Percentiles rank a stretch among this genome's conserved stretches.
These are phyloP conservation scores for Ettlia oleoabundans DNA, from an alignment of 139 green algal species.

Conservation along the genomic window DNA sequence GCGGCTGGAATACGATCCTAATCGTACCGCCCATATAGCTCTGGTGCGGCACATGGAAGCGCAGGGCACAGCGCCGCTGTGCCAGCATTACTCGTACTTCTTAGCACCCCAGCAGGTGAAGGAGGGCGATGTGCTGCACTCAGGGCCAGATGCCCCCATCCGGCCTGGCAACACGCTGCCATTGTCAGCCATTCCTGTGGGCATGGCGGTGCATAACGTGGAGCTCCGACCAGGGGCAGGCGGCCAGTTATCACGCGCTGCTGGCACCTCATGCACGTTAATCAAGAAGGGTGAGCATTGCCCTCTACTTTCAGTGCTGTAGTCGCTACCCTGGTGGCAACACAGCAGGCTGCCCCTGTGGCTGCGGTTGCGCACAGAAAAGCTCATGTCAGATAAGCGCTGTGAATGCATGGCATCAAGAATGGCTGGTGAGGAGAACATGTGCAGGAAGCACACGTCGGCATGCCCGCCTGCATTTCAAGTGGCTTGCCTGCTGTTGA, in stretches of 20 bases:
- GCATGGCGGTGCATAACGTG: conserved; percentile 79
- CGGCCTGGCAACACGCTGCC: conserved; percentile 76
- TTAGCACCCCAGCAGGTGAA: conserved; percentile 74
- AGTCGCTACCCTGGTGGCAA: background rate
- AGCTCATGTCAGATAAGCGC: no score
- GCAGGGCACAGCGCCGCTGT: conserved; percentile 2
- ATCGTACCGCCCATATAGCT: conserved; percentile 86
- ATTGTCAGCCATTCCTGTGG: conserved; percentile 73
- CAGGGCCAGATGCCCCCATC: conserved; percentile 65
- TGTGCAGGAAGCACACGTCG: no score
- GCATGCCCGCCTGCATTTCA: no score
- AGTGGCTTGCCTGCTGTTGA: no score
- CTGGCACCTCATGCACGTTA: conserved; percentile 72
- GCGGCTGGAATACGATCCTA: conserved; percentile 95
- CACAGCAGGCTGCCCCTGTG: background rate
- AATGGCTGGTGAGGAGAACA: no score
- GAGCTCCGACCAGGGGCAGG: conserved; percentile 85
- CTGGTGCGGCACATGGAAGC: conserved; percentile 72
- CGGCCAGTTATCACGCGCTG: conserved; percentile 77
- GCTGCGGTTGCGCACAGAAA: background rate
- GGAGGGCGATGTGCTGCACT: conserved; percentile 68
- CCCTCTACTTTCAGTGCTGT: background rate
- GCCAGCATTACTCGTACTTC: conserved; percentile 69
- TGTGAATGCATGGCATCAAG: no score
- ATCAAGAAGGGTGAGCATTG: conserved; percentile 63